phyloP scores from a whole-genome alignment of 768 basidiomycete genomes.

The Pisolithus sp. region DNA sequence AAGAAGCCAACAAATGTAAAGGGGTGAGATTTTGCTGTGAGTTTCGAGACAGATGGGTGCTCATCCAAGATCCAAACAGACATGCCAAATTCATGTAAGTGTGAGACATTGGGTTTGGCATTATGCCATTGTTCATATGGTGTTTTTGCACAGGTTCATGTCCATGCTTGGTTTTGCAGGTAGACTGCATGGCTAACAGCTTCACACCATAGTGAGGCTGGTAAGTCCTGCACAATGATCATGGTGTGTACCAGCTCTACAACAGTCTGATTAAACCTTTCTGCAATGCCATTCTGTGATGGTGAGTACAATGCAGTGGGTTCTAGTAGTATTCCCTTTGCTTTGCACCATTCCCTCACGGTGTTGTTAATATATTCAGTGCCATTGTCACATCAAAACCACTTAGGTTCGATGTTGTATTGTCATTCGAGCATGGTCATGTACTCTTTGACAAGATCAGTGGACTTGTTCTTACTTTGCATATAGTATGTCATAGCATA shows the following conservation, averaged over 20 bases:
- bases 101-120: too few species aligned
- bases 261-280: neutral
- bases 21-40: too few species aligned
- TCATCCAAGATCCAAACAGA: constrained; percentile 12
- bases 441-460: neutral
- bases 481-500: neutral
- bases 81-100: too few species aligned
- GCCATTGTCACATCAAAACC: too few species aligned
- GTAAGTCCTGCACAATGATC: neutral
- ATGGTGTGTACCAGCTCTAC: neutral
- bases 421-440: neutral
- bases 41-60: too few species aligned
- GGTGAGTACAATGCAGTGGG: neutral
- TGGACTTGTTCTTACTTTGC: too few species aligned
- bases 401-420: too few species aligned
- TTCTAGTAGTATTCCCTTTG: neutral
- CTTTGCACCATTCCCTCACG: neutral
- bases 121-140: too few species aligned
- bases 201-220: neutral
- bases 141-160: neutral
- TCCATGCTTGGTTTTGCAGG: neutral
- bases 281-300: neutral
- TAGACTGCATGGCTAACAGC: neutral
- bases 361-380: too few species aligned
- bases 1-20: too few species aligned